Base-by-base conservation (phyloP, 2,329 filamentous ascomycete genomes). In the Sporothrix luriei region DNA sequence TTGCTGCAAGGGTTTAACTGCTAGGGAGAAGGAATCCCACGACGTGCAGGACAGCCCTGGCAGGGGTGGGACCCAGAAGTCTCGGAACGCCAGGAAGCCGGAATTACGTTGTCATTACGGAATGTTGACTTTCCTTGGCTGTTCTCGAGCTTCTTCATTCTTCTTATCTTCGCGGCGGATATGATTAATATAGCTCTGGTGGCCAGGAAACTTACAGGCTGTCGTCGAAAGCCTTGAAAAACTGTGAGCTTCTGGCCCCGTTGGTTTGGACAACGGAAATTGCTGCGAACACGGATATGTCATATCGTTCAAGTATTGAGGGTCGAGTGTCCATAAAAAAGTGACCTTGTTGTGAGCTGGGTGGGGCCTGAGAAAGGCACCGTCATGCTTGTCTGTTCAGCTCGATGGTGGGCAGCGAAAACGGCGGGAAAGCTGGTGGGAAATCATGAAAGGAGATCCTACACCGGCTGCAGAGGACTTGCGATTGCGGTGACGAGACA, bases 31-130 rank as follows among this genome's bases (percentile, higher is more conserved):
- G 52, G 29, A 16, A 59, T 38, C 38, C 19, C 29, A 7, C 6
- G 4, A 7, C 33, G 33, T 59, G 24, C 55, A 59, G 55, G 40
- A 40, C 55, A 59, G 24, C 19, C 19, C 33, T 40, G 29, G 49
- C 49, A 21, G 26, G 54, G 54, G n/a, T 16, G 9, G 40, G 14
- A 11, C 19, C 9, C 3, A 59, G 16, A 19, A 40, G 21, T 19
- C 55, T 33, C 55, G 21, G 33, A 19, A n/a, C n/a, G 40, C n/a
- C 55, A 40, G 33, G 9, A n/a, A 26, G n/a, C 11, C 21, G 21
- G n/a, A 5, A 61, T 62, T 62, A 62, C 57, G 57, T 62, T 38
- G 57, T 11, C n/a, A 62, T 62, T 62, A 62, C 38, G 57, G 33
- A 33, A 33, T 33, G 40, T 13, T 29, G 4, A 3, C 33, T 26